A percentile compares a stretch with the other conserved stretches of the same genome.
Evolutionary conservation across 352 stramenopile genomes (phyloP).

Genomic region (Detonula confervacea): DNA sequence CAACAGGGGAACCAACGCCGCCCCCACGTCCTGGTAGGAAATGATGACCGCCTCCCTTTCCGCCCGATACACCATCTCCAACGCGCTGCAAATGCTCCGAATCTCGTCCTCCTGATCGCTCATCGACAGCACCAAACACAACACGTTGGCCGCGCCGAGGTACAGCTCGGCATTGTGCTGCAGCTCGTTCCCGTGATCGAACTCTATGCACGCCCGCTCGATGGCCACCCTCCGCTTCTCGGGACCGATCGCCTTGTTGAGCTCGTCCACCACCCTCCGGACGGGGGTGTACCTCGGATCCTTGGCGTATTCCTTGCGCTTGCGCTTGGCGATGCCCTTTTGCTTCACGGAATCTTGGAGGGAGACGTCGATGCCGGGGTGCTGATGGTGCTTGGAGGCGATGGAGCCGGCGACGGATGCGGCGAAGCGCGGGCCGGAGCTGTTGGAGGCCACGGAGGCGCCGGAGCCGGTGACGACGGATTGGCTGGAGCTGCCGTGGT

Average conservation of each 20-base stretch:
- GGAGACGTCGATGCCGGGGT: background rate
- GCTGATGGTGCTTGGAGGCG: background rate
- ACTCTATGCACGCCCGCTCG: slow-evolving; percentile 63
- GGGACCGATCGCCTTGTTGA: slow-evolving; percentile 61
- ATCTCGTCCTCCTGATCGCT: slow-evolving; percentile 75
- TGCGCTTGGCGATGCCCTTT: slow-evolving; percentile 42
- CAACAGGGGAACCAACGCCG: slow-evolving; percentile 64
- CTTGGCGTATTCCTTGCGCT: slow-evolving; percentile 43
- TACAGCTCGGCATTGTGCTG: slow-evolving; percentile 73
- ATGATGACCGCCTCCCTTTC: slow-evolving; percentile 59
- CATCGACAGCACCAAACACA: slow-evolving; percentile 67
- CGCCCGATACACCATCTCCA: slow-evolving; percentile 81
- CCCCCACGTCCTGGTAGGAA: slow-evolving; percentile 67
- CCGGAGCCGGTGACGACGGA: background rate
- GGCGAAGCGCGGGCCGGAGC: slow-evolving; percentile 7
- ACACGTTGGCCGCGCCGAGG: slow-evolving; percentile 65
- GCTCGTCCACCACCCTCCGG: slow-evolving; percentile 44
- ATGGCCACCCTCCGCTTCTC: slow-evolving; percentile 67
- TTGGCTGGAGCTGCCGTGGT: background rate
- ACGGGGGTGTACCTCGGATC: slow-evolving; percentile 31
- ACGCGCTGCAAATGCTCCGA: slow-evolving; percentile 61
- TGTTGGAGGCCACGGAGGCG: slow-evolving; percentile 6
- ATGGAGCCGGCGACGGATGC: background rate
- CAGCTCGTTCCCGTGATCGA: slow-evolving; percentile 69
- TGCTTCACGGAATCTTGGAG: slow-evolving; percentile 28